A percentile compares a stretch with the other conserved stretches of the same genome.
Conservation (phyloP, 1,139 yeast genomes). For the Hyphopichia burtonii region DNA sequence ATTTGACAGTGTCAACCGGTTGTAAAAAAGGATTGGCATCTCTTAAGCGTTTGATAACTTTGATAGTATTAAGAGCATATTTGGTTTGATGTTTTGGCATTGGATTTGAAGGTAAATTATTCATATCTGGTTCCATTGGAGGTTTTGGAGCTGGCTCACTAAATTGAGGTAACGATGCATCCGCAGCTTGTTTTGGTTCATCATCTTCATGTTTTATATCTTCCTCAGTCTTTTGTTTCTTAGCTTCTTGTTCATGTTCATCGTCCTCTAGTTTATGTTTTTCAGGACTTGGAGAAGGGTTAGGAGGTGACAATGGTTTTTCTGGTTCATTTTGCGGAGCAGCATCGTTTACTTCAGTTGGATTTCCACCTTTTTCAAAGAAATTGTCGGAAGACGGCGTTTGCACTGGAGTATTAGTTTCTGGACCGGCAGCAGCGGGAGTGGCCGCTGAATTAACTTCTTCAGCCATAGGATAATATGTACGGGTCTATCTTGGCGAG, state of each 20-base stretch:
- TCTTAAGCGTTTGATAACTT: constrained; percentile 83
- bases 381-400: constrained; percentile 39
- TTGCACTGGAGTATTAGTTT: constrained; percentile 40
- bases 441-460: constrained; percentile 1
- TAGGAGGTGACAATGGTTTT: constrained; percentile 47
- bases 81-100: constrained; percentile 84
- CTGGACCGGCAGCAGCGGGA: constrained; percentile 6
- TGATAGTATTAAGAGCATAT: constrained; percentile 64
- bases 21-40: constrained; percentile 88
- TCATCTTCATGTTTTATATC: not conserved
- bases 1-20: constrained; percentile 87
- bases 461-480: constrained; percentile 16
- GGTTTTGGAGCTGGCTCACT: constrained; percentile 71
- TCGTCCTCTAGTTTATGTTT: constrained; percentile 33
- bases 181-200: not conserved
- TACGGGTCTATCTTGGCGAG: too few species aligned
- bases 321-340: constrained; percentile 27
- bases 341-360: too few species aligned
- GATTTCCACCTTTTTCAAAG: constrained; percentile 17
- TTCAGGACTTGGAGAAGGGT: constrained; percentile 46
- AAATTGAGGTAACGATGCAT: constrained; percentile 8
- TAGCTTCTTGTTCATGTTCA: constrained; percentile 16
- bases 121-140: constrained; percentile 68
- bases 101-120: constrained; percentile 65
- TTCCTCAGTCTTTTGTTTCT: constrained; percentile 21